Base-by-base conservation (phyloP, 805 yeast species). In the Metschnikowia arizonensis region DNA sequence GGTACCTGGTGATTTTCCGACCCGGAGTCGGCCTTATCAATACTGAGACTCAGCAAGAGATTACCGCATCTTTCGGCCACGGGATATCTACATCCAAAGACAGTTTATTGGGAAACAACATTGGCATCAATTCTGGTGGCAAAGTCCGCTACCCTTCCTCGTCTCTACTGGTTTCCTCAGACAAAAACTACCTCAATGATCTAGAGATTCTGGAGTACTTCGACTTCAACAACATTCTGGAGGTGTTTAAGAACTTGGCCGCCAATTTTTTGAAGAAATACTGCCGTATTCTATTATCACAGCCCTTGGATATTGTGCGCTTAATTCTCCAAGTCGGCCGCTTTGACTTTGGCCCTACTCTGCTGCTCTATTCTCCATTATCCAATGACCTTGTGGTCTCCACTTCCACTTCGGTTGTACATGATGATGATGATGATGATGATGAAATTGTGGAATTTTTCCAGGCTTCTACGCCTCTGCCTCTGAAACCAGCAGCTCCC, bases 281-380 rank as follows among this genome's bases (percentile, higher is more conserved):
- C 66, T 63, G 80, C 44, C 81, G 81, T 48, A 79, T 83, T 36
- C 62, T 88, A 26, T 60, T 86, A 7, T 77, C 87, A 15, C 97
- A 93, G 64, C 98, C 99, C 1, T 83, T 90, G 63, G 97, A 91
- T 55, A 84, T 87, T 14, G 79, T 86, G 4, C 74, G 91, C 45
- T 72, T 88, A 52, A 70, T 90, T 23, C 65, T 89, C 46, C 98
- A 93, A 63, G 84, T 87, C 11, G 95, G 95, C 3, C 78, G 76
- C 26, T 82, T 84, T 59, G 63, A 66, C 23, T 55, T 60, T 43
- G 18, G 11, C 19, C 33, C 25, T 14, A 29, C 24, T 15, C 28
- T 6, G 30, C 28, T 26, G 32, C 7, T 18, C 5, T 10, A 40
- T 12, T 19, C 37, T 35, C 32, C 39, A 6, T 14, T 28, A 9